Evolutionary conservation across 1,284 basidiomycete genomes (phyloP).

Genomic region (Apiotrichum gracile): DNA sequence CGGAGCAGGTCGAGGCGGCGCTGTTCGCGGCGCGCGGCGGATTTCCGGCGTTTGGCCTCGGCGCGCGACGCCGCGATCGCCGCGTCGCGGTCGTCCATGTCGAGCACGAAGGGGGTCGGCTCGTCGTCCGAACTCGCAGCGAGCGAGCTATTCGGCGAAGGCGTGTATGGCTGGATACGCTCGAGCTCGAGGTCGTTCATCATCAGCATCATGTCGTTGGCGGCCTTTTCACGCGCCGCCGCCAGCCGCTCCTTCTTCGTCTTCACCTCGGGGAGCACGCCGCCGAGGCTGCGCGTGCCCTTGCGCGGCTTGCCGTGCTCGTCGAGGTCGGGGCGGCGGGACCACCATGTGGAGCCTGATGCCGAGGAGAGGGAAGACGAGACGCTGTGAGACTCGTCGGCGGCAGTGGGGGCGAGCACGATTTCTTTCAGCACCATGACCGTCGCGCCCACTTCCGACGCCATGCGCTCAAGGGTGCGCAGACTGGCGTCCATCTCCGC

Average conservation of each 20-base stretch:
- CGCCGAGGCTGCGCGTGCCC: slow-evolving; percentile 17
- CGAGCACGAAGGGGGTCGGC: slow-evolving; percentile 24
- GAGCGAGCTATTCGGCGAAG: too few relatives aligned
- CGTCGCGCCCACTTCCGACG: slow-evolving; percentile 80
- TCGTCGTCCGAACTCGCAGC: slow-evolving; percentile 24
- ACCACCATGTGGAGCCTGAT: slow-evolving; percentile 2
- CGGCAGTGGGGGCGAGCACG: slow-evolving; percentile 27
- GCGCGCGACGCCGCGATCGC: slow-evolving; percentile 9
- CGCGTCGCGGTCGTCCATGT: slow-evolving; percentile 14
- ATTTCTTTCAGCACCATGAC: slow-evolving; percentile 83
- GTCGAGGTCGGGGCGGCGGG: slow-evolving; percentile 29
- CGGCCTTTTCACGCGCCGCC: not conserved
- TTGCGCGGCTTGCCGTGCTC: slow-evolving; percentile 22
- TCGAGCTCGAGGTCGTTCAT: too few relatives aligned
- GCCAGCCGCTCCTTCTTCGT: slow-evolving; percentile 3
- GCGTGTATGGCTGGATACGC: too few relatives aligned
- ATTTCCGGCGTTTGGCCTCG: slow-evolving; percentile 28
- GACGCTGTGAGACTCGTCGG: too few relatives aligned
- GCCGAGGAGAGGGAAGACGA: too few relatives aligned
- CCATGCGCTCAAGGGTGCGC: slow-evolving; percentile 83
- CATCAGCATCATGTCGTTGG: too few relatives aligned
- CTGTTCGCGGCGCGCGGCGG: slow-evolving; percentile 26
- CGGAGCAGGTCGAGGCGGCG: slow-evolving; percentile 38
- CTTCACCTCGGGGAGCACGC: slow-evolving; percentile 4
- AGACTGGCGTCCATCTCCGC: slow-evolving; percentile 71